Evolutionary conservation across 805 yeast genomes (phyloP).

Genomic region (Nakazawaea peltata): DNA sequence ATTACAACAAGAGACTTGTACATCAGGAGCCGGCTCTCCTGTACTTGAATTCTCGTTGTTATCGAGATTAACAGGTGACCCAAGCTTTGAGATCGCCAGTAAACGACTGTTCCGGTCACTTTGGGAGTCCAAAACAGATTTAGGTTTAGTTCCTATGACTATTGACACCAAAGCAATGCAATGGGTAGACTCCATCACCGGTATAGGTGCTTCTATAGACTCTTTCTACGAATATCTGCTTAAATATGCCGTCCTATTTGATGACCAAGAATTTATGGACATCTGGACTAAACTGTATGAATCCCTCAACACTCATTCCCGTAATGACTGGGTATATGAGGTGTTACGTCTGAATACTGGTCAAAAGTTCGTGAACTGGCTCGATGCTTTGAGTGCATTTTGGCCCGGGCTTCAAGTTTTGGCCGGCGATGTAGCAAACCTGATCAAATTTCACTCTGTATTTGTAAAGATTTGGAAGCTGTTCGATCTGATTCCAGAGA

Average conservation of each 20-base stretch:
- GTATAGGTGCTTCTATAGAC: conserved; percentile 88
- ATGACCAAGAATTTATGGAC: conserved; percentile 40
- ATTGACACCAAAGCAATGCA: conserved; percentile 49
- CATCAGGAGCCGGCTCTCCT: conserved; percentile 84
- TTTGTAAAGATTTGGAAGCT: conserved; percentile 73
- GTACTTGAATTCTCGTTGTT: conserved; percentile 73
- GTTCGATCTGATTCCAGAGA: conserved; percentile 79
- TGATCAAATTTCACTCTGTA: conserved; percentile 50
- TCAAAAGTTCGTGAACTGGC: conserved; percentile 49
- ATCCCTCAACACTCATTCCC: conserved; percentile 48
- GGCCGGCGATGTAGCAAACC: conserved; percentile 65
- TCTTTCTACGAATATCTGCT: conserved; percentile 86
- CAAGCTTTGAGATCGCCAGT: conserved; percentile 55
- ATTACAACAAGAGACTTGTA: conserved; percentile 61
- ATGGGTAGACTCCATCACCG: conserved; percentile 58
- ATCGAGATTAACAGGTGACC: conserved; percentile 68
- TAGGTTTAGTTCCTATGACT: conserved; percentile 73
- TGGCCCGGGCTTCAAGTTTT: conserved; percentile 82
- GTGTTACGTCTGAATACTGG: conserved; percentile 56
- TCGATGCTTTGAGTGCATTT: conserved; percentile 81
- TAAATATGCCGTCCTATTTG: conserved; percentile 66
- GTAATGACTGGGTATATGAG: conserved; percentile 40
- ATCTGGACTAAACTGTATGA: conserved; percentile 58
- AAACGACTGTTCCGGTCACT: conserved; percentile 55
- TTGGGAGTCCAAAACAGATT: conserved; percentile 57